Percentiles rank a stretch among this genome's conserved stretches.
Evolutionary conservation across 495 filamentous ascomycete species (phyloP).

Genomic region (Delitschia confertaspora): DNA sequence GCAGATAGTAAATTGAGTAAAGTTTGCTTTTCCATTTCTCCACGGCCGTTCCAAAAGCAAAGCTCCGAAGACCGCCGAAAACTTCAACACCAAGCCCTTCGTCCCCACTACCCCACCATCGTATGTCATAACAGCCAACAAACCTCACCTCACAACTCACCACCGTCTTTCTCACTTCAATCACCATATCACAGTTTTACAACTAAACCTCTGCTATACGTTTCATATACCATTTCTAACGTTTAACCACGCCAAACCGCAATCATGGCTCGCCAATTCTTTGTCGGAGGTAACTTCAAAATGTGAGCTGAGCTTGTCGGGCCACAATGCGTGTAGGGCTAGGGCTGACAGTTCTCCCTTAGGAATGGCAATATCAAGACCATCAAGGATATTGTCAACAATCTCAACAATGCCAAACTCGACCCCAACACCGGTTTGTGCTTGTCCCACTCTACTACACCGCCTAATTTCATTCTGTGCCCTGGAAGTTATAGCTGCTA

Average conservation of each 20-base stretch:
- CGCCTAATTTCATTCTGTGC: constrained; percentile 33
- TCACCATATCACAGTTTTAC: neutral
- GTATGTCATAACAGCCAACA: too few relatives aligned
- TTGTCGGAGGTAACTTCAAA: constrained; percentile 99
- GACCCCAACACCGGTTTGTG: constrained; percentile 57
- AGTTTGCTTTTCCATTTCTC: constrained; percentile 15
- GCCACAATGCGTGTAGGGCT: neutral
- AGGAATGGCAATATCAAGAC: constrained; percentile 88
- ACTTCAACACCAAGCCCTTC: neutral
- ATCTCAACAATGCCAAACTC: constrained; percentile 71
- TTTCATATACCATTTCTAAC: neutral
- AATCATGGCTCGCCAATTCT: constrained; percentile 89
- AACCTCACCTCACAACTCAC: constrained; percentile 13
- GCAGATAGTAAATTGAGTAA: too few relatives aligned
- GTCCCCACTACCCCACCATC: constrained; percentile 6
- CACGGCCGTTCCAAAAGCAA: constrained; percentile 16
- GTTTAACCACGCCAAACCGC: constrained; percentile 5
- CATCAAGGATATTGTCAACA: constrained; percentile 77
- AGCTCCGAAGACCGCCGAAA: constrained; percentile 19
- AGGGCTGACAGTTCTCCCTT: constrained; percentile 8
- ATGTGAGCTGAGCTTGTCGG: constrained; percentile 47
- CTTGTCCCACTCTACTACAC: neutral
- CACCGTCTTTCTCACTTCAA: neutral
- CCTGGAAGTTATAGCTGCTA: neutral
- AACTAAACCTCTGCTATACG: neutral